Evolutionary conservation across 768 basidiomycete species (phyloP).

Genomic region (Leccinum arenicola): DNA sequence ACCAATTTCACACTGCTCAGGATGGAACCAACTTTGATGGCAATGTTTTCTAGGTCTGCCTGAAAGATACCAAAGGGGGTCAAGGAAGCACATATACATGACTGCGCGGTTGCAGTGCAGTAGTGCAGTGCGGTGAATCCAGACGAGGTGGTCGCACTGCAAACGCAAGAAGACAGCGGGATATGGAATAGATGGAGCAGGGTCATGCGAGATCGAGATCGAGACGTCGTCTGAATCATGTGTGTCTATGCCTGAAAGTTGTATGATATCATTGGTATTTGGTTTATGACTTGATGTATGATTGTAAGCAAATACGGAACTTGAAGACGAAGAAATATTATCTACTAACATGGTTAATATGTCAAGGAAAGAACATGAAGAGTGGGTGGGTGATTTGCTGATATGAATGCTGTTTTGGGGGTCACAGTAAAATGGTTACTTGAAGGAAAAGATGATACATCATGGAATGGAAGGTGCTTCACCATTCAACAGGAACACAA

Average conservation of each 20-base stretch:
- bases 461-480: too few species aligned
- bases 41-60: conserved; percentile 50
- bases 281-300: conserved; percentile 33
- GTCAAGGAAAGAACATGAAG: conserved; percentile 56
- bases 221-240: conserved; percentile 15
- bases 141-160: conserved; percentile 36
- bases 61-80: conserved; percentile 37
- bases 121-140: conserved; percentile 17
- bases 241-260: conserved; percentile 35
- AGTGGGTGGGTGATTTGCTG: conserved; percentile 37
- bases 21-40: conserved; percentile 57
- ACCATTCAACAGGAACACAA: too few species aligned
- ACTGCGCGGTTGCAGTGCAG: conserved; percentile 19
- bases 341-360: conserved; percentile 48
- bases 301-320: conserved; percentile 41
- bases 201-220: conserved; percentile 14
- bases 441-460: too few species aligned
- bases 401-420: too few species aligned
- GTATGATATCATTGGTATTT: conserved; percentile 39
- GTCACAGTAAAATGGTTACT: too few species aligned
- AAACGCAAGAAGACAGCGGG: conserved; percentile 62
- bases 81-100: conserved; percentile 23
- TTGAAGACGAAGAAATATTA: conserved; percentile 43
- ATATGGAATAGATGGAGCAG: conserved; percentile 61
- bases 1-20: conserved; percentile 64